phyloP scores from a whole-genome alignment of 441 rosid genomes.

The Erodium chrysanthum region DNA sequence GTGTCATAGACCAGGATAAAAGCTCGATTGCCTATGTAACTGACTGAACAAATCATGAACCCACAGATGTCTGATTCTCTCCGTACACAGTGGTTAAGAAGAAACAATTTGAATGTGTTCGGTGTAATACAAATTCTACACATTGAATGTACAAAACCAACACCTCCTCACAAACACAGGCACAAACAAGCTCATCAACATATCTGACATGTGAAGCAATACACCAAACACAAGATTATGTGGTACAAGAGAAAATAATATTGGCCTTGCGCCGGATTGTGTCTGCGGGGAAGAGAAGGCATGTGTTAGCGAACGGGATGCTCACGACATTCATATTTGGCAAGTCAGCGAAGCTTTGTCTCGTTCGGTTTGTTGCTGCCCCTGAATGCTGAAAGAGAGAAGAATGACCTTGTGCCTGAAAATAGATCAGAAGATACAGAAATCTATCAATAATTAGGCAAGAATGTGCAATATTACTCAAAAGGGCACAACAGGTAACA shows the following conservation, averaged over 20 bases:
- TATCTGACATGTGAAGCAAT: neutral
- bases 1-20: too few species aligned
- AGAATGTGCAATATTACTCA: neutral
- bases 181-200: neutral
- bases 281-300: neutral
- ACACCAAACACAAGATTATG: neutral
- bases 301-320: too few species aligned
- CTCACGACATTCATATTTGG: conserved; percentile 4
- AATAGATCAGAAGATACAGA: conserved; percentile 10
- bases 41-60: conserved; percentile 2
- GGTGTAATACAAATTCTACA: neutral
- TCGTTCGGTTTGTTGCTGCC: conserved; percentile 49
- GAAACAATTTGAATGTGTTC: conserved; percentile 8
- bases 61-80: conserved; percentile 12
- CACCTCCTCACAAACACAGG: too few species aligned
- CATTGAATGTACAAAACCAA: conserved; percentile 9
- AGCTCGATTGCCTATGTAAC: neutral
- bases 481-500: neutral
- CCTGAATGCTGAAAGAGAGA: conserved; percentile 64
- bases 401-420: conserved; percentile 61
- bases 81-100: conserved; percentile 1
- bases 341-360: conserved; percentile 31
- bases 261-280: conserved; percentile 13
- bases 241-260: neutral
- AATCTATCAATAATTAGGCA: conserved; percentile 6